Conservation (phyloP, 129 eudicot genomes). For the Smallanthus sonchifolius region DNA sequence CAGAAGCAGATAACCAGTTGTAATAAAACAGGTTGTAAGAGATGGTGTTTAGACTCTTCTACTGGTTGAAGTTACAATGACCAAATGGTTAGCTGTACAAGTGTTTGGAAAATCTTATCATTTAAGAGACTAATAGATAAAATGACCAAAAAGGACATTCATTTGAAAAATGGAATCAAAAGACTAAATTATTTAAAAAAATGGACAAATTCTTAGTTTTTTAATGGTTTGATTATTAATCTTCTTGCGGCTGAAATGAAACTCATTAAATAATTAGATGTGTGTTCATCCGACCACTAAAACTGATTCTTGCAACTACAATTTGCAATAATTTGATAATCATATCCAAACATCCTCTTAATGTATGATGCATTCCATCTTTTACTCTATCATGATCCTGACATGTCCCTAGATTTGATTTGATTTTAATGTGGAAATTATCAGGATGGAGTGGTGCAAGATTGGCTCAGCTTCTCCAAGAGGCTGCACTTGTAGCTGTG, state of each 20-base stretch:
- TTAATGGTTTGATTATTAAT: background rate
- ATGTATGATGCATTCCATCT: slow-evolving; percentile 1
- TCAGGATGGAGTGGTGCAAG: slow-evolving; percentile 97
- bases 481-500: slow-evolving; percentile 93
- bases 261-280: background rate
- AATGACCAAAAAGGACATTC: background rate
- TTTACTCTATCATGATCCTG: background rate
- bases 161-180: background rate
- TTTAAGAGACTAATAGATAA: background rate
- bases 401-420: background rate
- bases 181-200: background rate
- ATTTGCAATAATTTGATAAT: background rate
- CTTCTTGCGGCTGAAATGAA: background rate
- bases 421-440: background rate
- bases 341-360: background rate
- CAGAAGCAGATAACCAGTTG: background rate
- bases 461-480: slow-evolving; percentile 92
- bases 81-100: background rate
- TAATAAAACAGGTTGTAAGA: background rate
- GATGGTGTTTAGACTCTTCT: background rate
- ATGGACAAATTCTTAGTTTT: background rate
- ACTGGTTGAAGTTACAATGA: background rate
- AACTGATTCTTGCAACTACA: background rate
- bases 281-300: background rate
- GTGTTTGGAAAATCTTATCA: background rate